These are phyloP conservation scores for Tetraselmis striata DNA, from an alignment of 139 green algal genomes.

Conservation along the genomic window DNA sequence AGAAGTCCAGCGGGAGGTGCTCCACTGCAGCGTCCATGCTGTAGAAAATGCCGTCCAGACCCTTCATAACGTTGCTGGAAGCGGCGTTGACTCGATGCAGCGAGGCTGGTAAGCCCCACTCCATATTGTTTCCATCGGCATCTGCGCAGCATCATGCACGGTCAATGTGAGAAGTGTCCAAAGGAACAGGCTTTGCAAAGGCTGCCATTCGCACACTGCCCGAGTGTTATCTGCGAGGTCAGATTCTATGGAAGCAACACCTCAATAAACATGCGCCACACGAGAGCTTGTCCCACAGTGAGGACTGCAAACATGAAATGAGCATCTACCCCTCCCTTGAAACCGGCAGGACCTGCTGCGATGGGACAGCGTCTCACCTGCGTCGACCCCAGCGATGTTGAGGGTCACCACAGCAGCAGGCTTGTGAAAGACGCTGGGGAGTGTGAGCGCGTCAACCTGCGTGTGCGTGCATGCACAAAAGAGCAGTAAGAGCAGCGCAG, in stretches of 20 bases:
- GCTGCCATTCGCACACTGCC: too few relatives aligned
- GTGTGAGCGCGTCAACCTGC: not conserved
- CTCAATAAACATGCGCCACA: not conserved
- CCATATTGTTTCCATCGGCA: not conserved
- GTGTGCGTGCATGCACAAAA: too few relatives aligned
- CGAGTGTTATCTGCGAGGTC: too few relatives aligned
- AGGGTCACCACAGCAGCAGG: not conserved
- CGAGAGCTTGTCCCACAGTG: not conserved
- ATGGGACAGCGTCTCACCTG: not conserved
- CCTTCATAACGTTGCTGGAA: not conserved
- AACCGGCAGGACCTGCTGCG: too few relatives aligned
- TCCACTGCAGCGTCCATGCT: not conserved
- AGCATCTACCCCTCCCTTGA: not conserved
- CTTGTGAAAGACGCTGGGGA: not conserved
- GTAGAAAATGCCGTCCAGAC: not conserved
- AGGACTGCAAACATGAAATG: not conserved
- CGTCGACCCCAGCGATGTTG: not conserved
- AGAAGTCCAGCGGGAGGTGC: not conserved
- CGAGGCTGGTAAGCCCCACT: not conserved
- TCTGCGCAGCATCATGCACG: too few relatives aligned
- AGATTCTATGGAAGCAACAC: too few relatives aligned
- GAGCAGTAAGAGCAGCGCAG: too few relatives aligned
- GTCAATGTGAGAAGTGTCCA: too few relatives aligned
- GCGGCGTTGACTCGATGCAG: not conserved
- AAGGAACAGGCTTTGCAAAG: too few relatives aligned